Evolutionary conservation across 192 early-diverging fungal species (phyloP), one percentile per base, ranked within the genome.

Genomic region (Coemansia sp.): DNA sequence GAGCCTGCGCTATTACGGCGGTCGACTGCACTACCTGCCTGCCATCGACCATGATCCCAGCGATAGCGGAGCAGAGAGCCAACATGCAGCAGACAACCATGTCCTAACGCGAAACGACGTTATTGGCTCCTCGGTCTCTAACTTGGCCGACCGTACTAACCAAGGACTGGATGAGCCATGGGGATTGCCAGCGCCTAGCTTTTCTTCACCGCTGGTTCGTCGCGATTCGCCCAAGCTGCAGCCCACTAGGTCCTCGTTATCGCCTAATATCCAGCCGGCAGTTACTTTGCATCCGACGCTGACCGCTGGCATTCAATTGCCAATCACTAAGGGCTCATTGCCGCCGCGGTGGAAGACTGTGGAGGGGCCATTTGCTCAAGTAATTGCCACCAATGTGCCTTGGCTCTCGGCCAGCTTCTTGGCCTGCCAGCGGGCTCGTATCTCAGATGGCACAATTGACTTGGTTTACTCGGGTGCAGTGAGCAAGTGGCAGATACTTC

Each of bases 361-460:
- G 43, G 77, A 86, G 40, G 86, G 86, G 0, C 83, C 88, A 11
- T 86, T 84, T 70, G 70, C 79, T 70, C 72, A 85, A 55, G 66
- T 90, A 6, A 78, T 84, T 20, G 87, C 88, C 20, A 86, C 84
- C 52, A 92, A 89, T 71, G 78, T 88, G 40, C 78, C 91, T 2
- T 92, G 87, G 88, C 80, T 92, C 20, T 75, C 86, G 22, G 73
- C 74, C 40, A 75, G 79, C 44, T 87, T 87, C 67, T 55, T 88
- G 55, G 86, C 86, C 3, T 81, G 87, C 22, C 82, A 85, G 18
- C 59, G 43, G 29, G 77, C 85, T 18, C 80, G 85, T n/a, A 76
- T 90, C 10, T 79, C 77, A 16, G 83, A 88, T 68, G 88, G 90
- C 1, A 70, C 67, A 5, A 69, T 90, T 18, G 74, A 88, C 64